Evolutionary conservation across 345 rosid genomes (phyloP).

Genomic region (Eucalyptus marginata): DNA sequence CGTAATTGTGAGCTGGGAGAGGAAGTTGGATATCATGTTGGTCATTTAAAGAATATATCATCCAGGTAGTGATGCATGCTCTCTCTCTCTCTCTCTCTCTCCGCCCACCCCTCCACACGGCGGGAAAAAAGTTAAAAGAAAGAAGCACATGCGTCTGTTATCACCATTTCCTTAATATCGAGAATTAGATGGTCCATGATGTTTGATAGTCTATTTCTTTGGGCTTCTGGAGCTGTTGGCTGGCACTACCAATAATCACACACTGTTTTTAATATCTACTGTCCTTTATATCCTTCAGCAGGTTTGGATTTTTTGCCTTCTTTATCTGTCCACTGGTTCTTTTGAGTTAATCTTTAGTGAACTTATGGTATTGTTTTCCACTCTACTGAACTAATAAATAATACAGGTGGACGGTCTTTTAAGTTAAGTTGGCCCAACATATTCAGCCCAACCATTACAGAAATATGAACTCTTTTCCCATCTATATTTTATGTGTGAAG

Average conservation of each 20-base stretch:
- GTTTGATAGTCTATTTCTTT: neutral
- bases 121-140: neutral
- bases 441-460: neutral
- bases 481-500: neutral
- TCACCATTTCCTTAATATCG: neutral
- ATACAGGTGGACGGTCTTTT: neutral
- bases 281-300: neutral
- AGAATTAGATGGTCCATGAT: neutral
- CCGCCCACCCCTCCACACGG: rapidly evolving
- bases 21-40: conserved; percentile 90
- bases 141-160: neutral
- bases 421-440: neutral
- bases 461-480: neutral
- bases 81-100: neutral
- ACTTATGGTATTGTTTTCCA: neutral
- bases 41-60: conserved; percentile 59
- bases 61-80: conserved; percentile 27
- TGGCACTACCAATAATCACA: neutral
- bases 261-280: neutral
- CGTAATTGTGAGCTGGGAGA: conserved; percentile 73
- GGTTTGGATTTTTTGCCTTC: neutral
- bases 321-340: neutral
- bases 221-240: neutral
- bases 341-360: neutral
- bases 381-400: neutral